phyloP scores from a whole-genome alignment of 2,329 filamentous ascomycete species.

The Curvularia sp. region DNA sequence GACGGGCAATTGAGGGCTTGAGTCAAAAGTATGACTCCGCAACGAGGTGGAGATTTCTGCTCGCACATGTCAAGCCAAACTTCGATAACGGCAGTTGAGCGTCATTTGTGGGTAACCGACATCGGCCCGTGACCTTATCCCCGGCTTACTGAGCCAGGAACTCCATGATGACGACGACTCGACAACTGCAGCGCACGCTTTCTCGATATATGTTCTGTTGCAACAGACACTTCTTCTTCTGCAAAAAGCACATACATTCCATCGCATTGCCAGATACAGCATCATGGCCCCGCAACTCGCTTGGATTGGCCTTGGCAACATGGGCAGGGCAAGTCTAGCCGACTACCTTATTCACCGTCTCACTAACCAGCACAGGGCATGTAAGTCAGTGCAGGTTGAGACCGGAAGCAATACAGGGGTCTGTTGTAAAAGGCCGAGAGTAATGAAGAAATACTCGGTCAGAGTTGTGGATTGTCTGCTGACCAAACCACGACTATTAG shows the following conservation, averaged over 20 bases:
- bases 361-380: conserved; percentile 66
- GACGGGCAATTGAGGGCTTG: neutral
- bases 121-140: conserved; percentile 17
- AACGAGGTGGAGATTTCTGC: conserved; percentile 11
- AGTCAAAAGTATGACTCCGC: conserved; percentile 14
- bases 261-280: conserved; percentile 2
- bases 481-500: neutral
- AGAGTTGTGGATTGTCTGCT: neutral
- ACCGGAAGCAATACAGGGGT: neutral
- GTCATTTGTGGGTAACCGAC: conserved; percentile 29
- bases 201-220: neutral
- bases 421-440: neutral
- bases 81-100: conserved; percentile 14
- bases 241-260: neutral
- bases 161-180: conserved; percentile 10
- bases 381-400: neutral
- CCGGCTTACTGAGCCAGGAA: conserved; percentile 7
- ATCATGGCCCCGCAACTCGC: conserved; percentile 63
- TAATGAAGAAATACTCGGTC: neutral
- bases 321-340: conserved; percentile 71
- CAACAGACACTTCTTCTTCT: neutral
- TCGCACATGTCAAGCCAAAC: conserved; percentile 12
- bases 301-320: conserved; percentile 87
- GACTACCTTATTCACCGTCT: conserved; percentile 4
- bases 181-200: neutral